A percentile compares a stretch with the other conserved stretches of the same genome.
Evolutionary conservation across 148 eudicot species (phyloP).

Genomic region (Rhododendron mucronatum): DNA sequence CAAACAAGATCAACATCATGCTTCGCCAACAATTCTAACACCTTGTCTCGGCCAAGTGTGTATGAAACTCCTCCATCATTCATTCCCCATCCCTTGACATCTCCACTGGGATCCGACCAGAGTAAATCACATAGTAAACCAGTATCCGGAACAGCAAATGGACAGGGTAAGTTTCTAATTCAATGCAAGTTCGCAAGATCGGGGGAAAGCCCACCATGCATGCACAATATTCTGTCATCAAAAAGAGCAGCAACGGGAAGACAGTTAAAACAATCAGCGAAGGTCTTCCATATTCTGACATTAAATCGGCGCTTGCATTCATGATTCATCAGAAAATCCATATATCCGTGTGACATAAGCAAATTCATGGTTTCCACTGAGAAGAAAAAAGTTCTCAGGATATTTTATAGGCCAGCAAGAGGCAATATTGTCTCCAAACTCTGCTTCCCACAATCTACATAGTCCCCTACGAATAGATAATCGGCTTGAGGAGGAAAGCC

Average conservation of each 20-base stretch:
- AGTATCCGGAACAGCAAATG: slow-evolving; percentile 16
- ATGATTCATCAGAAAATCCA: slow-evolving; percentile 13
- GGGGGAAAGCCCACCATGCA: not conserved
- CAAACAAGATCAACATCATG: slow-evolving; percentile 21
- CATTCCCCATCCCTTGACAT: slow-evolving; percentile 24
- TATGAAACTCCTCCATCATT: slow-evolving; percentile 21
- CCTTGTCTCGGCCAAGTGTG: slow-evolving; percentile 21
- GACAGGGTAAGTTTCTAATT: slow-evolving; percentile 21
- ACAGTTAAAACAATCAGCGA: slow-evolving; percentile 20
- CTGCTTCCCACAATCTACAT: no score
- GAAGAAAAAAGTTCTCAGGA: no score
- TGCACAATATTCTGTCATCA: slow-evolving; percentile 24
- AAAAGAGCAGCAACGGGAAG: slow-evolving; percentile 22
- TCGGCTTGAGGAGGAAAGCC: slow-evolving; percentile 23
- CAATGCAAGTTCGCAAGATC: slow-evolving; percentile 12
- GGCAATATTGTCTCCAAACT: slow-evolving; percentile 23
- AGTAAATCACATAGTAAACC: slow-evolving; percentile 19
- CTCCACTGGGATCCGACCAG: slow-evolving; percentile 25
- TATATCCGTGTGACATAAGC: slow-evolving; percentile 18
- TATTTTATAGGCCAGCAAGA: slow-evolving; percentile 17
- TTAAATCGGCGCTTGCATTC: slow-evolving; percentile 20
- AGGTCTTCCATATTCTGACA: slow-evolving; percentile 22
- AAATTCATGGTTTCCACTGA: not conserved
- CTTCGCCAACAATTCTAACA: slow-evolving; percentile 15
- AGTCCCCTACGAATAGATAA: slow-evolving; percentile 19